Percentiles rank a stretch among this genome's conserved stretches.
Evolutionary conservation across 441 rosid species (phyloP).

Genomic region (Sinapis alba): DNA sequence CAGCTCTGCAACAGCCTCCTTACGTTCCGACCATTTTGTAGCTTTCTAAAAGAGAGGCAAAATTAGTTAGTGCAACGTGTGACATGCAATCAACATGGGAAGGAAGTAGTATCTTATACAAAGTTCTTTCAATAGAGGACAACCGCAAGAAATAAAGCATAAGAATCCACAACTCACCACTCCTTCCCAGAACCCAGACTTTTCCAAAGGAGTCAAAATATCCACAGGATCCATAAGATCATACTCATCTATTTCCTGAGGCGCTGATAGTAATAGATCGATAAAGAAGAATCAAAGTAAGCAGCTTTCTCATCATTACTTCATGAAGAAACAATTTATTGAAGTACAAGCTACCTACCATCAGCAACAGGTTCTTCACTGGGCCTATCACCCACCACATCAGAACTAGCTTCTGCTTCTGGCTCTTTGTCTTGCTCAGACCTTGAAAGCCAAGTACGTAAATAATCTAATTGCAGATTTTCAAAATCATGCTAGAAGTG

Average conservation of each 20-base stretch:
- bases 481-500: constrained; percentile 9
- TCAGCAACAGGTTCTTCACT: constrained; percentile 72
- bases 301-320: constrained; percentile 10
- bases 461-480: constrained; percentile 6
- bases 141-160: constrained; percentile 8
- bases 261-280: constrained; percentile 54
- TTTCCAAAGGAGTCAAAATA: constrained; percentile 93
- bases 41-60: constrained; percentile 72
- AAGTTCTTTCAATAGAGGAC: constrained; percentile 5
- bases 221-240: constrained; percentile 98
- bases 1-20: constrained; percentile 96
- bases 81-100: constrained; percentile 10
- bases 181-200: constrained; percentile 99
- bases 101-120: constrained; percentile 4
- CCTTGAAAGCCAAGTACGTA: constrained; percentile 48
- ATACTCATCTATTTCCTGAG: constrained; percentile 94
- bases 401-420: constrained; percentile 74
- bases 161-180: constrained; percentile 74
- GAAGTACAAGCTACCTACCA: constrained; percentile 47
- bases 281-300: constrained; percentile 23
- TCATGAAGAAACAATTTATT: constrained; percentile 14
- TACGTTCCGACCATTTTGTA: constrained; percentile 97
- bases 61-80: background rate
- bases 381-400: constrained; percentile 65
- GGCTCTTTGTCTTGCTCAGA: constrained; percentile 99